Percentiles rank a stretch among this genome's conserved stretches.
phyloP scores from a whole-genome alignment of 208 protist species.

The Vickermania spadyakhi region DNA sequence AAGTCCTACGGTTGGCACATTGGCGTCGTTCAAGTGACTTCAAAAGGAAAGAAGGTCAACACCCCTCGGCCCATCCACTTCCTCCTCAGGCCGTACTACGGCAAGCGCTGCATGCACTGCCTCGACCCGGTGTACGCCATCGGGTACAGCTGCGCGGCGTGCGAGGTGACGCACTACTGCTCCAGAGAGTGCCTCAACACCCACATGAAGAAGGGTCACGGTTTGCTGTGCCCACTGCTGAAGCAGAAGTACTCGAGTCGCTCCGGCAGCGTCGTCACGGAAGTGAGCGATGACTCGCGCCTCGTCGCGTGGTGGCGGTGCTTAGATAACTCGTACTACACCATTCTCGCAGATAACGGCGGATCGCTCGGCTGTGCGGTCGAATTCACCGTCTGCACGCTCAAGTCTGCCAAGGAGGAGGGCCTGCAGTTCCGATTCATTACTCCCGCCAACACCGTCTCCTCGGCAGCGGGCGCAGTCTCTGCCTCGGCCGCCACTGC shows the following conservation, averaged over 20 bases:
- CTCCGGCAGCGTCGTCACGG: constrained; percentile 48
- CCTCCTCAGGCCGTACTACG: constrained; percentile 55
- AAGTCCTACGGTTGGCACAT: constrained; percentile 76
- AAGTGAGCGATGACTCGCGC: constrained; percentile 46
- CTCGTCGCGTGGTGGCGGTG: constrained; percentile 80
- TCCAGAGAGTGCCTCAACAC: constrained; percentile 55
- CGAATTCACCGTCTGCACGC: constrained; percentile 61
- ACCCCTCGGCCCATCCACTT: constrained; percentile 55
- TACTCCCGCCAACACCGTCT: constrained; percentile 10
- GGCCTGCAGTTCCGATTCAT: constrained; percentile 69
- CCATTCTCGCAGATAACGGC: constrained; percentile 60
- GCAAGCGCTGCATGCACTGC: constrained; percentile 67
- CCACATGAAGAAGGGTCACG: constrained; percentile 57
- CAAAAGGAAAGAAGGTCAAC: constrained; percentile 18
- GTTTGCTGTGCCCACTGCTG: constrained; percentile 59
- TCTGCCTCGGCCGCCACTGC: background rate
- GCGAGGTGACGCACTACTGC: constrained; percentile 76
- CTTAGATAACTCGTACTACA: constrained; percentile 49
- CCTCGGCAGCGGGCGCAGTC: constrained; percentile 1
- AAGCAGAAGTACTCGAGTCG: constrained; percentile 46
- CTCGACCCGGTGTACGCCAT: constrained; percentile 80
- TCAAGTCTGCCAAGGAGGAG: constrained; percentile 52
- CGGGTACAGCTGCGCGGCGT: constrained; percentile 69
- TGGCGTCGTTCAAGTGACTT: constrained; percentile 37
- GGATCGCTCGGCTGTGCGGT: constrained; percentile 56